These are phyloP conservation scores for Puccinia horiana DNA, from an alignment of 1,284 basidiomycete genomes.

Conservation along the genomic window DNA sequence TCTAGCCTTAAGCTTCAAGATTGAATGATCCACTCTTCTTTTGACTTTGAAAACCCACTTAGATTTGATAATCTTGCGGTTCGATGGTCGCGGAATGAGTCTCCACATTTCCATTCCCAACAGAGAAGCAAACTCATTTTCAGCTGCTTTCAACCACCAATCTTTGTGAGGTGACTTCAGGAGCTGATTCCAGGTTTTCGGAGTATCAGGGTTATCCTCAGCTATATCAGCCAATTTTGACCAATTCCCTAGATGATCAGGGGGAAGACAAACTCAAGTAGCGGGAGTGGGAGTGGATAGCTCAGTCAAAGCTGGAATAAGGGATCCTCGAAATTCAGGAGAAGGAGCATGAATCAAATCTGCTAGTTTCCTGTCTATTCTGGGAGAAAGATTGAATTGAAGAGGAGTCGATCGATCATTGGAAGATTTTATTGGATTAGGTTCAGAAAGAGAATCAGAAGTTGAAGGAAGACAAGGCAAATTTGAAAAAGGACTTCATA, in stretches of 20 bases:
- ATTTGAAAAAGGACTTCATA: too few relatives aligned
- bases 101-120: neutral
- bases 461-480: too few relatives aligned
- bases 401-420: too few relatives aligned
- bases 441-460: too few relatives aligned
- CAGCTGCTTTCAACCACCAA: neutral
- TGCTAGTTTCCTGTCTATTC: too few relatives aligned
- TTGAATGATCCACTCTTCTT: neutral
- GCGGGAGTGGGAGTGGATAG: neutral
- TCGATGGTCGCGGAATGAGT: neutral
- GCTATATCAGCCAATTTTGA: neutral
- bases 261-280: neutral
- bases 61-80: neutral
- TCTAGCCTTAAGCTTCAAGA: conserved; percentile 15
- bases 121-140: neutral
- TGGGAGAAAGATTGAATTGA: too few relatives aligned
- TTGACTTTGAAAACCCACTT: conserved; percentile 36
- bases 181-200: conserved; percentile 1
- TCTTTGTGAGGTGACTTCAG: neutral
- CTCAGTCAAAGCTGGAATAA: neutral
- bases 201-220: too few relatives aligned
- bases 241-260: neutral
- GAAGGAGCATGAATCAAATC: too few relatives aligned
- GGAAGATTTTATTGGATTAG: too few relatives aligned
- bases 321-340: too few relatives aligned